Percentiles rank a stretch among this genome's conserved stretches.
These are phyloP conservation scores for Nepenthes mirabilis DNA, from an alignment of 148 eudicot species.

Conservation along the genomic window DNA sequence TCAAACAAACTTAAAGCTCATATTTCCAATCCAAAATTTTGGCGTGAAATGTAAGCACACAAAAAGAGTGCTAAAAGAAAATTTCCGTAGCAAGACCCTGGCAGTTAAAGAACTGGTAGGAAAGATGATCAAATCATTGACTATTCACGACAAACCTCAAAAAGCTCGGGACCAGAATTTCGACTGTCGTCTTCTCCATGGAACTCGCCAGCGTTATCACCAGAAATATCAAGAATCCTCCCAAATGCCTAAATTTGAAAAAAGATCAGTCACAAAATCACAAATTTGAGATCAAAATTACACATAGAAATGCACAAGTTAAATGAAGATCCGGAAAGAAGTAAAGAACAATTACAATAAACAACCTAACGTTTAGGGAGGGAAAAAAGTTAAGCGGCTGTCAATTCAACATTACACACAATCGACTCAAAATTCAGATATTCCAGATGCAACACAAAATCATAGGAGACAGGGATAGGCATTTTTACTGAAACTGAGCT, in stretches of 20 bases:
- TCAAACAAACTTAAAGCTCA: no score
- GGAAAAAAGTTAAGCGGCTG: no score
- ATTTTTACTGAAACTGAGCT: background rate
- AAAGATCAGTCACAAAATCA: background rate
- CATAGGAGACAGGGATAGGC: no score
- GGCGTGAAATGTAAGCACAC: no score
- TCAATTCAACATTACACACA: no score
- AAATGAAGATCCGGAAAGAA: background rate
- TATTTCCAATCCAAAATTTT: no score
- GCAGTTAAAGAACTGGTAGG: background rate
- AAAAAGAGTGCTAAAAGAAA: no score
- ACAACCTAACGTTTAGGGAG: no score
- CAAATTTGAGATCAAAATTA: background rate
- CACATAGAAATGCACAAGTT: background rate
- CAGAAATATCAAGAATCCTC: constrained; percentile 58
- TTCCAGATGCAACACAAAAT: no score
- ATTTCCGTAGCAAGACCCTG: no score
- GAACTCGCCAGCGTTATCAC: constrained; percentile 43
- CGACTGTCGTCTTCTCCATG: constrained; percentile 29
- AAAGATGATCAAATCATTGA: background rate
- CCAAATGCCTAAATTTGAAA: constrained; percentile 48
- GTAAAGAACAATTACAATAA: no score
- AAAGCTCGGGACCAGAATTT: constrained; percentile 30
- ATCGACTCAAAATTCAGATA: no score
- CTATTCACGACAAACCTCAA: constrained; percentile 20